Evolutionary conservation across 2,329 filamentous ascomycete genomes (phyloP), one percentile per base, ranked within the genome.

Genomic region (Cercospora nicotianae): DNA sequence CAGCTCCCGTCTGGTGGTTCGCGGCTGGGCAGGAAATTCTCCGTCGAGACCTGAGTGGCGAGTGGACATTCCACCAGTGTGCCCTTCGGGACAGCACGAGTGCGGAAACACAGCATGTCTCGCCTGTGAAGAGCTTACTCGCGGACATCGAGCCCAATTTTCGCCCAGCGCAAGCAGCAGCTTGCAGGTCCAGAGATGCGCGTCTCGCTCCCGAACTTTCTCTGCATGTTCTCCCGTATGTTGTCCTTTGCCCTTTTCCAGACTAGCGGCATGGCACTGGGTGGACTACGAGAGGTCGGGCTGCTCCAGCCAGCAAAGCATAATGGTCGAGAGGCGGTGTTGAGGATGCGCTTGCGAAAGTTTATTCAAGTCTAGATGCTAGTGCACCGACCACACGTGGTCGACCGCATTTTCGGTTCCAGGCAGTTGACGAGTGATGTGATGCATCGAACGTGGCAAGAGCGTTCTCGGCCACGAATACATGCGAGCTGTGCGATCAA

Each of bases 361-460:
- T 61, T 45, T 61, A 61, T 61, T 61, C 33, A 16, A 26, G 18
- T 61, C 59, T 61, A 45, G 59, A 61, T 39, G 59, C 36, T 61
- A 61, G 59, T 26, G 59, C 36, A 45, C 23, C 59, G 33, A 61
- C 36, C 12, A 39, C 28, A 36, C 57, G 31, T 39, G 57, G 18
- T 60, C 16, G 23, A 39, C 36, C 13, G 36, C 36, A n/a, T 39
- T 39, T 39, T 39, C 36, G 36, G 36, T 39, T 39, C 36, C 36
- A 39, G 36, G 36, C 36, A 39, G 36, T 39, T 39, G 16, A 39
- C 36, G 36, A 39, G 36, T 39, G 36, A 39, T n/a, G 16, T 39
- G 36, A 39, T n/a, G 36, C 36, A 39, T n/a, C 36, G n/a, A 23
- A 51, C 20, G 45, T 23, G 10, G 20, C 18, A 23, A 51, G 45